Percentiles rank a stretch among this genome's conserved stretches.
Evolutionary conservation across 208 protist species (phyloP).

Genomic region (Tritrichomonas musculus): DNA sequence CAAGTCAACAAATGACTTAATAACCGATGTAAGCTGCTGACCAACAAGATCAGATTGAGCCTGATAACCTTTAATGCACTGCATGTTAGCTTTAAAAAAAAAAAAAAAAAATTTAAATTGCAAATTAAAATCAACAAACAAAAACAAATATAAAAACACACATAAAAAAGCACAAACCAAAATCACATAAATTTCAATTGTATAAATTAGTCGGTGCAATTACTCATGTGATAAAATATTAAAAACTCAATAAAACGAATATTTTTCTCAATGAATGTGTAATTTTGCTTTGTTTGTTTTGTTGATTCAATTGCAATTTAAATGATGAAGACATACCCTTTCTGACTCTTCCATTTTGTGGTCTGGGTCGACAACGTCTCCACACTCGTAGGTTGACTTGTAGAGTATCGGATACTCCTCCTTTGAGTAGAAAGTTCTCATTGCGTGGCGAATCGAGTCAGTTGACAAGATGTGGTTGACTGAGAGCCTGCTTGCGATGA

Average conservation of each 20-base stretch:
- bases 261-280: too few relatives aligned
- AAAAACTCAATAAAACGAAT: too few relatives aligned
- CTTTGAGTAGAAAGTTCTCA: slow-evolving; percentile 30
- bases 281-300: too few relatives aligned
- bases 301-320: too few relatives aligned
- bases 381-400: slow-evolving; percentile 44
- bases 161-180: too few relatives aligned
- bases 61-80: slow-evolving; percentile 12
- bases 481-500: slow-evolving; percentile 37
- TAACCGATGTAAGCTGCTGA: neutral
- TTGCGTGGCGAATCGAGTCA: slow-evolving; percentile 40
- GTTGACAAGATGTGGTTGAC: slow-evolving; percentile 42
- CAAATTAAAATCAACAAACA: neutral
- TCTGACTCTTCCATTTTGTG: neutral
- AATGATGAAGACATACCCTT: slow-evolving; percentile 12
- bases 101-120: neutral
- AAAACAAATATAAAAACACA: neutral
- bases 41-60: neutral
- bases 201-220: too few relatives aligned
- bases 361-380: slow-evolving; percentile 34
- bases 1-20: neutral
- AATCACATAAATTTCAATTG: too few relatives aligned
- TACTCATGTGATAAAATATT: too few relatives aligned
- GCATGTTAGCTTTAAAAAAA: slow-evolving; percentile 19
- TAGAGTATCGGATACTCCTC: slow-evolving; percentile 36